Percentiles rank a stretch among this genome's conserved stretches.
Conservation (phyloP, 495 filamentous ascomycete genomes). For the Lasiosphaeriaceae sp. region DNA sequence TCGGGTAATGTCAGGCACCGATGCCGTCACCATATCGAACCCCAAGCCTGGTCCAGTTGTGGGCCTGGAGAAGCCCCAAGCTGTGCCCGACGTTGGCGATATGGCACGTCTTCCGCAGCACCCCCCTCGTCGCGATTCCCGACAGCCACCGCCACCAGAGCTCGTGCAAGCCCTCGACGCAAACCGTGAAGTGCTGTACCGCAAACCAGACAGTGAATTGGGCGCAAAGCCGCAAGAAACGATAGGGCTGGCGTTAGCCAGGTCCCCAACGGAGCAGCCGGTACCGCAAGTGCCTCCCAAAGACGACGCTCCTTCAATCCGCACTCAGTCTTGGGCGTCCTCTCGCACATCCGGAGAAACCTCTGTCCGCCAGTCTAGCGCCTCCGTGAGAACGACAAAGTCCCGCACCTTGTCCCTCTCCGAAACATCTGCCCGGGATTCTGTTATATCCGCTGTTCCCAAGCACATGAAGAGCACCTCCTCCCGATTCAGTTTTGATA, state of each 20-base stretch:
- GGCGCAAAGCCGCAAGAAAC: not conserved
- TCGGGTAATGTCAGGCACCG: constrained; percentile 38
- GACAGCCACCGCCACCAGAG: too few species aligned
- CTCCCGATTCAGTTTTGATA: constrained; percentile 89
- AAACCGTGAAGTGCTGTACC: not conserved
- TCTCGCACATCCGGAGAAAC: constrained; percentile 29
- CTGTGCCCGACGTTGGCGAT: not conserved
- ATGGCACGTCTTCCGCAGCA: not conserved
- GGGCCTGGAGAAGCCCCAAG: not conserved
- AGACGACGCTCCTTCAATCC: constrained; percentile 26
- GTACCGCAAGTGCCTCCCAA: constrained; percentile 36
- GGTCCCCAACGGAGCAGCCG: constrained; percentile 13
- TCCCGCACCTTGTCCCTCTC: constrained; percentile 37
- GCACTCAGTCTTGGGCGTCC: constrained; percentile 26
- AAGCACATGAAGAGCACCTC: constrained; percentile 82
- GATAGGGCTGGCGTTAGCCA: not conserved
- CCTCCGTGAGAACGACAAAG: constrained; percentile 24
- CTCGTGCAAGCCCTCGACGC: not conserved
- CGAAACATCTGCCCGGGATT: constrained; percentile 35
- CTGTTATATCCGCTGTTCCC: constrained; percentile 52
- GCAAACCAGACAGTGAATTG: not conserved
- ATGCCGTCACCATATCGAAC: constrained; percentile 4
- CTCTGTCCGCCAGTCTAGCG: constrained; percentile 6
- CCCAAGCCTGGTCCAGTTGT: not conserved
- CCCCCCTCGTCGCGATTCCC: not conserved